A percentile compares a stretch with the other conserved stretches of the same genome.
phyloP scores from a whole-genome alignment of 2,329 filamentous ascomycete species.

The Pseudofabraea citricarpa region DNA sequence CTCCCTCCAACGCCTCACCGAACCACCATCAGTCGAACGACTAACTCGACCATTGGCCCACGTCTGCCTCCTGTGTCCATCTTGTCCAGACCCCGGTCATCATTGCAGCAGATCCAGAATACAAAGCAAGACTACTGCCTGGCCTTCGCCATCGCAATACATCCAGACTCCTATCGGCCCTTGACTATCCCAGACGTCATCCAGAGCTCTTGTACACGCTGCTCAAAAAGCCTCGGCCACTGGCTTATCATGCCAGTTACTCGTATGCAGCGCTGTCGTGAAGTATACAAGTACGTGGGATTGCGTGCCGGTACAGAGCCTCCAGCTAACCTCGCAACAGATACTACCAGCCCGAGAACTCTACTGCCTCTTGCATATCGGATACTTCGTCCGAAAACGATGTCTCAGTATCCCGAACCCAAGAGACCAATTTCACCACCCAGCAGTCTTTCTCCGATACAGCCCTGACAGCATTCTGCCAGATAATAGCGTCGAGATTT shows the following conservation, averaged over 20 bases:
- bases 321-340: constrained; percentile 3
- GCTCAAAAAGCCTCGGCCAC: neutral
- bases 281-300: neutral
- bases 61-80: too few relatives aligned
- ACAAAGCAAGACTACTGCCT: too few relatives aligned
- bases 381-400: neutral
- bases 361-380: neutral
- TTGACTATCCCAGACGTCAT: too few relatives aligned
- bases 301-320: neutral
- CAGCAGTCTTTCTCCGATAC: constrained; percentile 32
- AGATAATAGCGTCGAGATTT: constrained; percentile 43
- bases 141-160: too few relatives aligned
- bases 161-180: too few relatives aligned
- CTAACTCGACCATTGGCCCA: too few relatives aligned
- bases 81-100: too few relatives aligned
- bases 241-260: neutral
- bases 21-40: too few relatives aligned
- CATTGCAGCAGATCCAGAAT: too few relatives aligned
- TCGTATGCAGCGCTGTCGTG: neutral
- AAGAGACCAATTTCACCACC: neutral
- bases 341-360: constrained; percentile 16
- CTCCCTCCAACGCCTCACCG: too few relatives aligned
- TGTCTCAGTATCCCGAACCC: neutral
- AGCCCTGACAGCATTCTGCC: constrained; percentile 38
- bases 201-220: too few relatives aligned